Conservation (phyloP, 139 green algal species). For the Chara braunii region DNA sequence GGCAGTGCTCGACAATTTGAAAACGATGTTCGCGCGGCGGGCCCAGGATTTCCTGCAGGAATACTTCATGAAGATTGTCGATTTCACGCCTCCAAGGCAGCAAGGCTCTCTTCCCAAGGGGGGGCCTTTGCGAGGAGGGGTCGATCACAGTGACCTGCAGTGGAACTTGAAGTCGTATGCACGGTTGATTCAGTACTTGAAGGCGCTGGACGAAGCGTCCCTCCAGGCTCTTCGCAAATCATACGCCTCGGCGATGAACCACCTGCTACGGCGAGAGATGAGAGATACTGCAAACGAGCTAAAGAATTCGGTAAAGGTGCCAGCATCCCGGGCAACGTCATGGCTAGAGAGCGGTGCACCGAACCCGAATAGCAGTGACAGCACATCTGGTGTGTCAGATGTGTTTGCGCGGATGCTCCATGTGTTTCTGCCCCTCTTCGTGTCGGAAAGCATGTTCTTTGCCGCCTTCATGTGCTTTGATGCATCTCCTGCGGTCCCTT, state of each 20-base stretch:
- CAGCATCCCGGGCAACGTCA: background rate
- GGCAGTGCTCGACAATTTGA: conserved; percentile 16
- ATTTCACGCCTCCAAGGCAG: background rate
- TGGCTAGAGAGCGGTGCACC: no score
- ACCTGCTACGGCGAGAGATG: conserved; percentile 19
- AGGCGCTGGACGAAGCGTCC: conserved; percentile 17
- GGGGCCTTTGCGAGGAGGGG: background rate
- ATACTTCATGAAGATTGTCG: background rate
- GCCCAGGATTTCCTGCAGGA: conserved; percentile 26
- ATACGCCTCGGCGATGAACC: conserved; percentile 5
- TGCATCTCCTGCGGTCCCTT: background rate
- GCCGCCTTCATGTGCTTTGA: conserved; percentile 7
- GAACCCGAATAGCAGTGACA: background rate
- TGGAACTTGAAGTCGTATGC: conserved; percentile 8
- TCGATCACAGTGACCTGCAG: conserved; percentile 25
- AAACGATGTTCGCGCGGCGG: conserved; percentile 3
- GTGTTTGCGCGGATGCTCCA: conserved; percentile 13
- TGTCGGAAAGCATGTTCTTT: conserved; percentile 7
- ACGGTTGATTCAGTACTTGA: conserved; percentile 21
- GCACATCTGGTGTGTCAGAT: conserved; percentile 9
- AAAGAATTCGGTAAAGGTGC: conserved; percentile 2
- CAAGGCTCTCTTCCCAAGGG: background rate
- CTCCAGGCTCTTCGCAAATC: background rate
- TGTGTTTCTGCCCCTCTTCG: conserved; percentile 12
- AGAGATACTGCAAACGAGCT: conserved; percentile 15